Evolutionary conservation across 2,329 filamentous ascomycete genomes (phyloP).

Genomic region (Xylaria sp.): DNA sequence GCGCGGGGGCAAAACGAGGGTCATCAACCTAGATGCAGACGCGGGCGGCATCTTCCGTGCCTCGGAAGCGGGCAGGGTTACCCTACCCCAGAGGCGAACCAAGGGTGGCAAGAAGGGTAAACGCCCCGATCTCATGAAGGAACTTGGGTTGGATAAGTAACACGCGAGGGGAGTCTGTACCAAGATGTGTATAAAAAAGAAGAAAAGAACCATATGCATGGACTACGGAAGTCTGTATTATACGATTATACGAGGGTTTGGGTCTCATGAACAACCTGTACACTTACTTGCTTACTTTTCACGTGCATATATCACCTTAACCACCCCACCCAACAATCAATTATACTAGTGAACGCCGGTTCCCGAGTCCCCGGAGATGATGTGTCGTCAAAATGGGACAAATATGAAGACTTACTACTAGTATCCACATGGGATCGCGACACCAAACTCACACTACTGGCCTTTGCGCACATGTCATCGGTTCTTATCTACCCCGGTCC

Average conservation of each 20-base stretch:
- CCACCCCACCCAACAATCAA: background rate
- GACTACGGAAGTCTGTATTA: background rate
- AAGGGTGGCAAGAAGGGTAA: slow-evolving; percentile 54
- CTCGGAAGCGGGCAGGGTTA: slow-evolving; percentile 49
- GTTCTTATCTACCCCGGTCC: background rate
- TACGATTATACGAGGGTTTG: background rate
- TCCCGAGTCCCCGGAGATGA: background rate
- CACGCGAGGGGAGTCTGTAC: background rate
- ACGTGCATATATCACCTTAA: background rate
- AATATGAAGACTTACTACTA: too few species aligned
- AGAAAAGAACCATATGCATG: background rate
- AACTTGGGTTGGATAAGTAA: slow-evolving; percentile 42
- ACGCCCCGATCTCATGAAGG: slow-evolving; percentile 52
- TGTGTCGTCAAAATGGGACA: background rate
- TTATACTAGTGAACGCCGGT: background rate
- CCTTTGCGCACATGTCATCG: background rate
- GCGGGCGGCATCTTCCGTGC: slow-evolving; percentile 53
- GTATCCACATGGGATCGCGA: background rate
- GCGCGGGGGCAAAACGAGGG: slow-evolving; percentile 52
- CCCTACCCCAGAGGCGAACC: slow-evolving; percentile 50
- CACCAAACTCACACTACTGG: background rate
- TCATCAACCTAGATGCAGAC: slow-evolving; percentile 53
- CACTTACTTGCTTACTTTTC: background rate
- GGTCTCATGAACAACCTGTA: background rate
- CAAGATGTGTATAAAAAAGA: background rate